phyloP scores from a whole-genome alignment of 805 yeast genomes.

The Candida xyloterini region DNA sequence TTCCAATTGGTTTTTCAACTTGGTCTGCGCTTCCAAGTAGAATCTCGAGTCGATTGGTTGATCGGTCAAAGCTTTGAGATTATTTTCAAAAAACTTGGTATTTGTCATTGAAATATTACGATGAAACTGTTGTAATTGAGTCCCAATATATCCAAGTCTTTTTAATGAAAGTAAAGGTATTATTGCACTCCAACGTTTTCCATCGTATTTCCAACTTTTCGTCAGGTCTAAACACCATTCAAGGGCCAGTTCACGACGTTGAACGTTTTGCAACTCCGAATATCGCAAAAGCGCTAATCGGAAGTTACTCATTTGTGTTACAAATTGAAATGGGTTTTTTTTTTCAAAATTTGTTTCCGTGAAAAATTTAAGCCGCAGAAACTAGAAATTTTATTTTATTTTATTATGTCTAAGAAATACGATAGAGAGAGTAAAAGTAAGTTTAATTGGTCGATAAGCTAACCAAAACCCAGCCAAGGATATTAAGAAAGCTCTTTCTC shows the following conservation, averaged over 20 bases:
- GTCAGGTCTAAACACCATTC: slow-evolving; percentile 26
- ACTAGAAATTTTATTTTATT: not conserved
- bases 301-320: slow-evolving; percentile 25
- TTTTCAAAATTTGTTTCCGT: slow-evolving; percentile 1
- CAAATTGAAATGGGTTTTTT: not conserved
- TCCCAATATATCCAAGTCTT: slow-evolving; percentile 6
- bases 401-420: slow-evolving; percentile 9
- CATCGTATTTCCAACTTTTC: slow-evolving; percentile 1
- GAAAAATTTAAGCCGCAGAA: slow-evolving; percentile 5
- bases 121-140: slow-evolving; percentile 11
- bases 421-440: slow-evolving; percentile 30
- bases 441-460: not conserved
- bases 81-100: slow-evolving; percentile 26
- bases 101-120: slow-evolving; percentile 24
- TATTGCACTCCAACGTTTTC: slow-evolving; percentile 12
- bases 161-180: slow-evolving; percentile 14
- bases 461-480: slow-evolving; percentile 40
- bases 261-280: slow-evolving; percentile 22
- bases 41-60: slow-evolving; percentile 1
- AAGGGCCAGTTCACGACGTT: slow-evolving; percentile 28
- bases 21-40: slow-evolving; percentile 5
- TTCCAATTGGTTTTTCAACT: not conserved
- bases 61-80: slow-evolving; percentile 21
- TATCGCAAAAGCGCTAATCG: slow-evolving; percentile 27
- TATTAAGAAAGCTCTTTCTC: slow-evolving; percentile 72